Base-by-base conservation (phyloP, 768 basidiomycete species). In the Xerocomus potaroensis region DNA sequence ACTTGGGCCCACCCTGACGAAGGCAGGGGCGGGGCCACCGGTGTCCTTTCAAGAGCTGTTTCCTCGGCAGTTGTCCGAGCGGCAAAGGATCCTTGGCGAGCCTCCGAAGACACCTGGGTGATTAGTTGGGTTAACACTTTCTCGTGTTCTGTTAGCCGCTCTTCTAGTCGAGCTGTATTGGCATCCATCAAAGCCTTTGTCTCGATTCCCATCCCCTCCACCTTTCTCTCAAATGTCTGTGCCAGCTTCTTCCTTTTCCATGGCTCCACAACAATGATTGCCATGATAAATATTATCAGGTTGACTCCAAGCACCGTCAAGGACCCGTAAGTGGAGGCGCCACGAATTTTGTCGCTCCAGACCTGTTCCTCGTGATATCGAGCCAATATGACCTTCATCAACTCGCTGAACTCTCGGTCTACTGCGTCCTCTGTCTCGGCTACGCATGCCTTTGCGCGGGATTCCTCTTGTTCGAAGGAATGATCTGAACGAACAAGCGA, bases 311-410 rank as follows among this genome's bases (percentile, higher is more conserved):
- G 76, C 44, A 82, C 94, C 5, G 83, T 84, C 48, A 97, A 71
- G 32, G 85, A 87, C 3, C 92, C 94, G 63, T 97, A 97, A 5
- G 96, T 97, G 51, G 90, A 92, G 22, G 87, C 86, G 56, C 89
- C 91, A 29, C 96, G 82, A 49, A 99, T 96, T 70, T 99, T 99
- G 73, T 99, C 95, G 43, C 90, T 92, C 96, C 96, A 99, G 3
- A 97, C 82, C 65, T 99, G 96, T 64, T 99, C 96, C 69, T 97
- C 95, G 70, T 98, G 95, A 66, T 98, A 98, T 31, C 95, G 78
- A 40, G 80, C 83, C 48, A 99, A 77, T 59, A 98, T 98, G 9
- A 79, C 74, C 46, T 83, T 83, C 85, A 95, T 89, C 54, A 97
- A 76, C 61, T 83, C 85, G 59, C 76, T 84, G 63, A 98, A 96